A percentile compares a stretch with the other conserved stretches of the same genome.
Conservation (phyloP, 768 basidiomycete species). For the Cystobasidium tubakii region DNA sequence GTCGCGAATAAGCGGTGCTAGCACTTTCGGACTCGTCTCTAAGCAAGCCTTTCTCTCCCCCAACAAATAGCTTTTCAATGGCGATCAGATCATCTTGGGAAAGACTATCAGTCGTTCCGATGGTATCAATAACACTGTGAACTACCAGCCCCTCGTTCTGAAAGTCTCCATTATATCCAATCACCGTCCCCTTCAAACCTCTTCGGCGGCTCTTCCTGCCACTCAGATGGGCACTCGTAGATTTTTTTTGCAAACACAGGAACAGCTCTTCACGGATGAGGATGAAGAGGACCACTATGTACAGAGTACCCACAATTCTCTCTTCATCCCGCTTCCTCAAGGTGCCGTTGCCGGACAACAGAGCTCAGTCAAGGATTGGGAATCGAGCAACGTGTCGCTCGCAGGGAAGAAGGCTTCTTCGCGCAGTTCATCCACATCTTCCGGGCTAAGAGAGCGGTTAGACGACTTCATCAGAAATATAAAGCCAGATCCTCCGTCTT, state of each 20-base stretch:
- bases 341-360: too few relatives aligned
- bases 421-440: not conserved
- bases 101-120: not conserved
- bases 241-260: not conserved
- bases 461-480: not conserved
- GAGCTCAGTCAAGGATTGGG: too few relatives aligned
- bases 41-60: not conserved
- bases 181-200: not conserved
- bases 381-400: too few relatives aligned
- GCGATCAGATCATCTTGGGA: slow-evolving; percentile 2
- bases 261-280: slow-evolving; percentile 4
- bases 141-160: not conserved
- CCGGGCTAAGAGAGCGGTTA: not conserved
- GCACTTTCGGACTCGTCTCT: too few relatives aligned
- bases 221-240: not conserved
- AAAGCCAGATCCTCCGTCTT: not conserved
- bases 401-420: not conserved
- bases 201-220: not conserved
- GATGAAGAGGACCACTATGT: not conserved
- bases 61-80: slow-evolving; percentile 5
- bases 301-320: not conserved
- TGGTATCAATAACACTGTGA: not conserved
- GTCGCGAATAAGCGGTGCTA: too few relatives aligned
- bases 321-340: too few relatives aligned
- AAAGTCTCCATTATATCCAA: not conserved